These are phyloP conservation scores for Leptographium procerum DNA, from an alignment of 2,329 filamentous ascomycete species.

Conservation along the genomic window DNA sequence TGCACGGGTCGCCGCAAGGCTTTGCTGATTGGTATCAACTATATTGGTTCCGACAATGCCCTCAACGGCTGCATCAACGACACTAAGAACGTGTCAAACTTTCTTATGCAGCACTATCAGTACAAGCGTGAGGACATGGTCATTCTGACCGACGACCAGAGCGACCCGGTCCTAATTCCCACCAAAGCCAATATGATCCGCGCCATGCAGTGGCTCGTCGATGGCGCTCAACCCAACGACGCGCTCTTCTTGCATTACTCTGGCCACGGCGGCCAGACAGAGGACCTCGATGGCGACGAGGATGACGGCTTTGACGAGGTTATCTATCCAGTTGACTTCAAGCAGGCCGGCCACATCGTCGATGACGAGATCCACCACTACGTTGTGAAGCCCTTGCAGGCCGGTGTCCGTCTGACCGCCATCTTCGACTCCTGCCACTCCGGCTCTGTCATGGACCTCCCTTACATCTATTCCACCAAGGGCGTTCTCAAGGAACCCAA, in stretches of 20 bases:
- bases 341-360: constrained; percentile 54
- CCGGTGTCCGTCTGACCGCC: constrained; percentile 74
- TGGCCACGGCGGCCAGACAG: constrained; percentile 64
- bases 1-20: constrained; percentile 65
- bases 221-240: constrained; percentile 60
- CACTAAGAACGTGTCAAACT: constrained; percentile 63
- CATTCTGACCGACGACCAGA: constrained; percentile 63
- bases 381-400: constrained; percentile 64
- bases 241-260: constrained; percentile 70
- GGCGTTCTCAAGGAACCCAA: constrained; percentile 73
- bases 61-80: constrained; percentile 73
- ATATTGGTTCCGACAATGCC: constrained; percentile 61
- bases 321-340: constrained; percentile 67
- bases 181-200: constrained; percentile 66
- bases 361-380: constrained; percentile 70
- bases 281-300: constrained; percentile 64
- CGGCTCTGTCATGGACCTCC: constrained; percentile 64
- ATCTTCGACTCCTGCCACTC: constrained; percentile 79
- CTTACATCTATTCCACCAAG: constrained; percentile 72
- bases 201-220: constrained; percentile 67
- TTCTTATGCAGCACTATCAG: constrained; percentile 54
- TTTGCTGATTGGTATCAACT: constrained; percentile 70
- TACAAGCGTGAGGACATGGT: constrained; percentile 76
- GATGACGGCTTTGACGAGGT: constrained; percentile 69
- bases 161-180: constrained; percentile 56